Evolutionary conservation across 2,329 filamentous ascomycete species (phyloP).

Genomic region (Claviceps maximensis): DNA sequence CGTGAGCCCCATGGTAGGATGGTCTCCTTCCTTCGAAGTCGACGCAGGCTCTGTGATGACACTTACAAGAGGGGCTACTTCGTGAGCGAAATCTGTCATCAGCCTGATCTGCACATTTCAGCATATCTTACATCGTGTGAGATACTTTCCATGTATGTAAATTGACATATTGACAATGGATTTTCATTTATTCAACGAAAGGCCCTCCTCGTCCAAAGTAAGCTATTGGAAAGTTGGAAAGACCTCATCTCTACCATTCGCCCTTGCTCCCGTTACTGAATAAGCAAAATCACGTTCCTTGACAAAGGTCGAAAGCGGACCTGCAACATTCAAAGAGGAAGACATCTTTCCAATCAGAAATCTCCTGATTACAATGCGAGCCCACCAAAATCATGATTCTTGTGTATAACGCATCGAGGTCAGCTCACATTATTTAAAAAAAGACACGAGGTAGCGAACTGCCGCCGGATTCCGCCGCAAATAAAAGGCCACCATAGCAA

Average conservation of each 20-base stretch:
- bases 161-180: not conserved
- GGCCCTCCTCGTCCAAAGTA: not conserved
- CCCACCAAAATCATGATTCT: not conserved
- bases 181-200: not conserved
- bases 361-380: not conserved
- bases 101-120: not conserved
- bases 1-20: not conserved
- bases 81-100: not conserved
- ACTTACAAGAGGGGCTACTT: not conserved
- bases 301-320: not conserved
- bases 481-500: constrained; percentile 57
- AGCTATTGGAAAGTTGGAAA: not conserved
- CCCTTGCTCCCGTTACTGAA: not conserved
- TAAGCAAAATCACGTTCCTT: not conserved
- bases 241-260: not conserved
- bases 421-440: constrained; percentile 11
- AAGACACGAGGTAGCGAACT: constrained; percentile 14
- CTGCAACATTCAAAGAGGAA: not conserved
- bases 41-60: not conserved
- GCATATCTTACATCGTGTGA: not conserved
- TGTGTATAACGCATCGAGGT: not conserved
- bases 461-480: constrained; percentile 35
- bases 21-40: not conserved
- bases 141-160: not conserved
- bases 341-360: not conserved